Evolutionary conservation across 2,329 filamentous ascomycete species (phyloP).

Genomic region (Myrmaecium sp.): DNA sequence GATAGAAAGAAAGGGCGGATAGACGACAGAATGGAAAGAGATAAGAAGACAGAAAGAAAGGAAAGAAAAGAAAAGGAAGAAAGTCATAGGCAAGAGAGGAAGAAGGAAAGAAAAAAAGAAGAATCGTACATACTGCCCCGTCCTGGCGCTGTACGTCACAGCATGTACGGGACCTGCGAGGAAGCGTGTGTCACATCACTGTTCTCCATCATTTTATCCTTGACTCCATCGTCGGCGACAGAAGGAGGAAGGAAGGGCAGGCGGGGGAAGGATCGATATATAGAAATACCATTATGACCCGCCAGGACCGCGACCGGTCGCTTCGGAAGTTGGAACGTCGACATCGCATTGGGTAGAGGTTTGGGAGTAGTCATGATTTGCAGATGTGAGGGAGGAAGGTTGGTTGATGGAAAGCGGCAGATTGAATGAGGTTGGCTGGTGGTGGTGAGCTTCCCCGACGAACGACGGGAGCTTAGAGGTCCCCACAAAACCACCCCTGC

Average conservation of each 20-base stretch:
- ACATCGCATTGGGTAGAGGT: conserved; percentile 12
- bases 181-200: conserved; percentile 5
- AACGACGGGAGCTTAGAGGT: conserved; percentile 1
- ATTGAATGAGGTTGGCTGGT: not conserved
- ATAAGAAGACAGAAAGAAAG: no score
- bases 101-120: not conserved
- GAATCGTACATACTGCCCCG: conserved; percentile 26
- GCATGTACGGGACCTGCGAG: conserved; percentile 29
- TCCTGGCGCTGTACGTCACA: conserved; percentile 31
- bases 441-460: conserved; percentile 1
- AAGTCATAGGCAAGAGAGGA: no score
- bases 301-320: conserved; percentile 22
- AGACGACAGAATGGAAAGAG: no score
- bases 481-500: no score
- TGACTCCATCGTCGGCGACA: not conserved
- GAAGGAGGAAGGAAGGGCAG: no score
- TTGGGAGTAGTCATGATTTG: conserved; percentile 1
- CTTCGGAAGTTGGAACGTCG: conserved; percentile 22
- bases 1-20: conserved; percentile 1
- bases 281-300: conserved; percentile 19
- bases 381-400: not conserved
- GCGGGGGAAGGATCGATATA: not conserved
- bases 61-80: no score
- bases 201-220: conserved; percentile 1
- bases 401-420: not conserved